phyloP scores from a whole-genome alignment of 2,329 filamentous ascomycete genomes.

The Mycosphaerelloides madeirae region DNA sequence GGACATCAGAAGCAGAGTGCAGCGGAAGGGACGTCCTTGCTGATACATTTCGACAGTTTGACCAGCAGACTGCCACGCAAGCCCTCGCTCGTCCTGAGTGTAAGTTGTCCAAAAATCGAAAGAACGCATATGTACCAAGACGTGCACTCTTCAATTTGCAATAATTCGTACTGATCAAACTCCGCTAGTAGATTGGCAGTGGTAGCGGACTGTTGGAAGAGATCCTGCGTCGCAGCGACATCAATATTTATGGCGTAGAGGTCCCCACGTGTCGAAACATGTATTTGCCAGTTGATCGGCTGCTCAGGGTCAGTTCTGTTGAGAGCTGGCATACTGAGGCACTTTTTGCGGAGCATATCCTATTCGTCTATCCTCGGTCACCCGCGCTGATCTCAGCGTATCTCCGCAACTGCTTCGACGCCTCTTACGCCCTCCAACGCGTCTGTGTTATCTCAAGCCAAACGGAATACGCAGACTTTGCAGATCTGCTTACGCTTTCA shows the following conservation, averaged over 20 bases:
- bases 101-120: not conserved
- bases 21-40: too few relatives aligned
- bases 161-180: not conserved
- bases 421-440: not conserved
- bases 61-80: too few relatives aligned
- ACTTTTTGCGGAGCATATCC: constrained; percentile 40
- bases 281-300: constrained; percentile 40
- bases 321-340: constrained; percentile 42
- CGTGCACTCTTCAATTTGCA: too few relatives aligned
- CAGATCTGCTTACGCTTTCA: constrained; percentile 5
- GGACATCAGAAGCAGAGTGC: too few relatives aligned
- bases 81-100: constrained; percentile 6
- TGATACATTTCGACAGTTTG: too few relatives aligned
- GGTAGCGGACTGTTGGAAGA: constrained; percentile 49
- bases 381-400: constrained; percentile 44
- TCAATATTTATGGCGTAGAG: constrained; percentile 45
- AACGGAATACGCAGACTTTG: constrained; percentile 37
- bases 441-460: constrained; percentile 38
- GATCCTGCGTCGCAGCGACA: constrained; percentile 36
- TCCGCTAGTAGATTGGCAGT: constrained; percentile 38
- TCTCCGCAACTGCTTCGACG: constrained; percentile 31
- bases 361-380: constrained; percentile 53
- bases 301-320: constrained; percentile 43
- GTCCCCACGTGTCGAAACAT: constrained; percentile 43
- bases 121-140: too few relatives aligned